Evolutionary conservation across 345 rosid genomes (phyloP).

Genomic region (Crucihimalaya himalaica): DNA sequence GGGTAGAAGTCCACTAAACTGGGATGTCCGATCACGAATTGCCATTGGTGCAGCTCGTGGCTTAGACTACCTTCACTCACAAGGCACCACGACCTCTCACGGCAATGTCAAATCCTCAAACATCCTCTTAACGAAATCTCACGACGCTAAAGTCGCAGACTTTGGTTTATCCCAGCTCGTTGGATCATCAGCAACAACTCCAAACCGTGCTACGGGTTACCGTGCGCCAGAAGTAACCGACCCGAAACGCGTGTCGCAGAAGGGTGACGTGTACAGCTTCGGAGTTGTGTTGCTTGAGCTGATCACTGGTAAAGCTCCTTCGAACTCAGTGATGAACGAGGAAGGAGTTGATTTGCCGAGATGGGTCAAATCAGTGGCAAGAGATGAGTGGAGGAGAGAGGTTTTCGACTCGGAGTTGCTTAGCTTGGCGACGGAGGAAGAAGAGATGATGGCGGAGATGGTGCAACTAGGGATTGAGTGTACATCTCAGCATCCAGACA

Average conservation of each 20-base stretch:
- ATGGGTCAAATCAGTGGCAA: constrained; percentile 79
- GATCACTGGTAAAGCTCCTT: constrained; percentile 82
- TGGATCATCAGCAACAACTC: constrained; percentile 54
- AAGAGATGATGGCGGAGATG: constrained; percentile 70
- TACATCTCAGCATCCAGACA: constrained; percentile 66
- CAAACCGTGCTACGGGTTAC: constrained; percentile 73
- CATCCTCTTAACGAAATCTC: constrained; percentile 65
- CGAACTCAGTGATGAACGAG: constrained; percentile 58
- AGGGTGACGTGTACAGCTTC: constrained; percentile 83
- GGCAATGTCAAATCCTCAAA: constrained; percentile 93
- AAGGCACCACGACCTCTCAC: constrained; percentile 60
- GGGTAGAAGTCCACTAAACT: constrained; percentile 70
- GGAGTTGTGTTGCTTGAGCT: constrained; percentile 81
- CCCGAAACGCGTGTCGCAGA: constrained; percentile 62
- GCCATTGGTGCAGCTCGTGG: constrained; percentile 82
- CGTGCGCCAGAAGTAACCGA: constrained; percentile 87
- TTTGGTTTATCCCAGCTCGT: constrained; percentile 76
- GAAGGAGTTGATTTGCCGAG: constrained; percentile 83
- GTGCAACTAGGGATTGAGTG: constrained; percentile 70
- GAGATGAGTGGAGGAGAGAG: constrained; percentile 68
- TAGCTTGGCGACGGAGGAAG: constrained; percentile 51
- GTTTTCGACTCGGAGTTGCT: constrained; percentile 72
- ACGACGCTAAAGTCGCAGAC: constrained; percentile 73
- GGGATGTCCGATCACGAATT: constrained; percentile 63
- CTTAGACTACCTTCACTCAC: constrained; percentile 73